Evolutionary conservation across 2,329 filamentous ascomycete genomes (phyloP).

Genomic region (Apiospora pterosperma): DNA sequence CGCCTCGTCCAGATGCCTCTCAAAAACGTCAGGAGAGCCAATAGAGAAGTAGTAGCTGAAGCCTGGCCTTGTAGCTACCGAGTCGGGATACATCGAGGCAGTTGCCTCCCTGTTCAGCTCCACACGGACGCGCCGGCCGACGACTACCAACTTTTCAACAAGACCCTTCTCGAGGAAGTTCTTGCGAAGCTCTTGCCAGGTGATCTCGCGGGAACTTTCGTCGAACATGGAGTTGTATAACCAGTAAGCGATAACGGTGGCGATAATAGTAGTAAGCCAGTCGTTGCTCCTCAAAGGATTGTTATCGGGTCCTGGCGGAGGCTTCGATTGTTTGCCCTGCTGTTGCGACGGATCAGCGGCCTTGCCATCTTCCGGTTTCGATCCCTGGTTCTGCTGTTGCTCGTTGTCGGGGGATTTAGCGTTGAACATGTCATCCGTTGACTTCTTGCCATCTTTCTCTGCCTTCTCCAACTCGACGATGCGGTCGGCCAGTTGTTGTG

Average conservation of each 20-base stretch:
- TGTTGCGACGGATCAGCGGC: background rate
- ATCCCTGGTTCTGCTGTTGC: background rate
- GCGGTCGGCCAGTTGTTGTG: slow-evolving; percentile 11
- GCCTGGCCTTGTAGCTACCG: slow-evolving; percentile 61
- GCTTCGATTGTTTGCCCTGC: background rate
- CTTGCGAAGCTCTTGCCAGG: slow-evolving; percentile 93
- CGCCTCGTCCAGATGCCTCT: slow-evolving; percentile 81
- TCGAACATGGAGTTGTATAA: slow-evolving; percentile 40
- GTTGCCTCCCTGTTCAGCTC: slow-evolving; percentile 75
- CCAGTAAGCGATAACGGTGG: slow-evolving; percentile 38
- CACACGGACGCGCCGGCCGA: slow-evolving; percentile 74
- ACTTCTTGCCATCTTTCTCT: background rate
- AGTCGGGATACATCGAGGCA: slow-evolving; percentile 71
- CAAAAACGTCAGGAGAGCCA: slow-evolving; percentile 90
- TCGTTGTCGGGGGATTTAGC: background rate
- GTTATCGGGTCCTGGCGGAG: slow-evolving; percentile 9
- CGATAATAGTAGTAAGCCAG: slow-evolving; percentile 51
- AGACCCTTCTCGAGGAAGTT: slow-evolving; percentile 95
- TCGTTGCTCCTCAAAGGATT: slow-evolving; percentile 21
- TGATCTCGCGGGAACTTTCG: slow-evolving; percentile 69
- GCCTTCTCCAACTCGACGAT: background rate
- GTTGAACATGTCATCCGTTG: background rate
- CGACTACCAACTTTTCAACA: slow-evolving; percentile 86
- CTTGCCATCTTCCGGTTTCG: background rate
- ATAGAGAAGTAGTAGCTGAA: slow-evolving; percentile 94